Percentiles rank a stretch among this genome's conserved stretches.
phyloP scores from a whole-genome alignment of 176 grass and related monocot species.

The Eragrostis curvula region DNA sequence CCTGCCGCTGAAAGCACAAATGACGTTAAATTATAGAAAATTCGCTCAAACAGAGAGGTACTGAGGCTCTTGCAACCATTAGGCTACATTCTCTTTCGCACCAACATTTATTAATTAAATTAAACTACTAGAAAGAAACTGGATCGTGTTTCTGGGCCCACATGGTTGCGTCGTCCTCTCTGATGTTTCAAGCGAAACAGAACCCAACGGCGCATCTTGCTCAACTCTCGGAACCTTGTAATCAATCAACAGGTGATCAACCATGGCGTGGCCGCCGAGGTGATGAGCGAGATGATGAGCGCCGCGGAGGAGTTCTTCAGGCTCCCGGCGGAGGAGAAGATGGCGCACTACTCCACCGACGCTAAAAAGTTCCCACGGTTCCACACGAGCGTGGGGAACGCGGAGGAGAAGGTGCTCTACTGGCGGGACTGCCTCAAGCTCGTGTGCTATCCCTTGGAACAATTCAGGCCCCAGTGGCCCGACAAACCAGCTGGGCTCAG shows the following conservation, averaged over 20 bases:
- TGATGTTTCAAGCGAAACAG: too few relatives aligned
- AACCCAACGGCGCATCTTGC: too few relatives aligned
- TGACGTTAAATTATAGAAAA: too few relatives aligned
- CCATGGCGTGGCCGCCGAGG: slow-evolving; percentile 38
- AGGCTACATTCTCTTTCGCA: too few relatives aligned
- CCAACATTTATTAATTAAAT: too few relatives aligned
- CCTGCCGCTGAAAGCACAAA: too few relatives aligned
- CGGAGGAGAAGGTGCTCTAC: neutral
- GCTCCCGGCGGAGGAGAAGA: slow-evolving; percentile 32
- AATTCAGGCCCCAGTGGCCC: neutral
- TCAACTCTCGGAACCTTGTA: too few relatives aligned
- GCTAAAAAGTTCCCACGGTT: slow-evolving; percentile 21
- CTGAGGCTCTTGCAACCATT: too few relatives aligned
- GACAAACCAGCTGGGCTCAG: slow-evolving; percentile 21
- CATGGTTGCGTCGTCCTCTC: too few relatives aligned
- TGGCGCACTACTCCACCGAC: slow-evolving; percentile 41
- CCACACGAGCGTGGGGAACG: slow-evolving; percentile 12
- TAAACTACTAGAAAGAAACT: too few relatives aligned
- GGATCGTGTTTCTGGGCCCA: too few relatives aligned
- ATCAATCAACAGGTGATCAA: slow-evolving; percentile 29
- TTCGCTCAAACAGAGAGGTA: too few relatives aligned
- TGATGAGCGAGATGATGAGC: slow-evolving; percentile 29
- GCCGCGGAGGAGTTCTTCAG: slow-evolving; percentile 33
- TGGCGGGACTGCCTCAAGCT: slow-evolving; percentile 43
- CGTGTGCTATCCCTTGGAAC: slow-evolving; percentile 7